phyloP scores from a whole-genome alignment of 208 protist genomes.

The Herpetomonas tarakana region DNA sequence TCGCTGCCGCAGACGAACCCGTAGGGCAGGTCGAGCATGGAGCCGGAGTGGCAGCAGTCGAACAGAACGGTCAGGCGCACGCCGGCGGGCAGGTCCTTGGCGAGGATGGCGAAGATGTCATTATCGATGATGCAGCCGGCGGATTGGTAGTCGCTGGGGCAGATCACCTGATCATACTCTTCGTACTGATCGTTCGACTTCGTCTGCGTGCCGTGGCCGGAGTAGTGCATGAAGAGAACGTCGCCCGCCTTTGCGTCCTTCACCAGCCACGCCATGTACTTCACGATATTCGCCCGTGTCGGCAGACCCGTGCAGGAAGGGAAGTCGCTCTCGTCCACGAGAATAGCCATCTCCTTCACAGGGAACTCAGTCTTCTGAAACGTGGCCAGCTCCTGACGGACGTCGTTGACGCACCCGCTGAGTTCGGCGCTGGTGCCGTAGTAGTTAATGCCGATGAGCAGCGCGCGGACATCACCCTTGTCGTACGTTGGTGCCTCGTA shows the following conservation, averaged over 20 bases:
- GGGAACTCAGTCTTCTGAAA: constrained; percentile 57
- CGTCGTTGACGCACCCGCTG: constrained; percentile 73
- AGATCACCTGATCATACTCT: constrained; percentile 71
- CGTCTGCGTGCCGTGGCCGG: constrained; percentile 74
- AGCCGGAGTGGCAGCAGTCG: constrained; percentile 91
- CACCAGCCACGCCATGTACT: constrained; percentile 73
- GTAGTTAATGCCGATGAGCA: constrained; percentile 85
- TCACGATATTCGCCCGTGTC: constrained; percentile 58
- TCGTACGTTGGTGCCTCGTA: constrained; percentile 35
- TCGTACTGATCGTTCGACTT: constrained; percentile 55
- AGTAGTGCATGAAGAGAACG: constrained; percentile 81
- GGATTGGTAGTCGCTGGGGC: constrained; percentile 54
- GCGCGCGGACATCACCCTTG: constrained; percentile 30
- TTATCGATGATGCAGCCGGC: constrained; percentile 72
- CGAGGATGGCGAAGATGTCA: constrained; percentile 59
- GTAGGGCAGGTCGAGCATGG: constrained; percentile 81
- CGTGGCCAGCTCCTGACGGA: constrained; percentile 42
- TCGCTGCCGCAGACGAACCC: constrained; percentile 32
- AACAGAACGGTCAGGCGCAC: constrained; percentile 75
- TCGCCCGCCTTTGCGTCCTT: constrained; percentile 64
- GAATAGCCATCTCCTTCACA: constrained; percentile 48
- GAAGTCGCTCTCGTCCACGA: constrained; percentile 61
- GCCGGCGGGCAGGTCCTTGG: constrained; percentile 36
- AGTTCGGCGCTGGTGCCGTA: constrained; percentile 54
- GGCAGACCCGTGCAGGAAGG: constrained; percentile 38